phyloP scores from a whole-genome alignment of 2,329 filamentous ascomycete genomes.

The Fusarium brevicatenulatum region DNA sequence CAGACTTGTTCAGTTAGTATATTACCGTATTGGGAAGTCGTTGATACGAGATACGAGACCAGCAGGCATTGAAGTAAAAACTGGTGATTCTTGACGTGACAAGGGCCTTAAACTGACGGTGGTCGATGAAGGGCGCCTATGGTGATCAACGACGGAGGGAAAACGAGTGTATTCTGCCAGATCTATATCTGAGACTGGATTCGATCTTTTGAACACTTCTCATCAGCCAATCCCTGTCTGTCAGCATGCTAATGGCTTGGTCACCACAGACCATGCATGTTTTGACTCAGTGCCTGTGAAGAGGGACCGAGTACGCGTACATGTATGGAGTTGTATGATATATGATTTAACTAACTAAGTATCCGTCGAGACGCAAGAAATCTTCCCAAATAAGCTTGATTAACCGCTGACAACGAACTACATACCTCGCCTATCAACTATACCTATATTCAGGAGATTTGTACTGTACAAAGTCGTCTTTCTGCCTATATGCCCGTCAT shows the following conservation, averaged over 20 bases:
- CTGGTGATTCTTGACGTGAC: neutral
- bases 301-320: neutral
- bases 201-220: neutral
- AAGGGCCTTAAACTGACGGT: conserved; percentile 4
- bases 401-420: neutral
- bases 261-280: neutral
- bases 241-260: neutral
- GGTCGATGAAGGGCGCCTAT: neutral
- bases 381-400: neutral
- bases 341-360: neutral
- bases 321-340: neutral
- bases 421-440: neutral
- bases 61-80: neutral
- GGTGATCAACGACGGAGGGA: neutral
- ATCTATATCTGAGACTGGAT: neutral
- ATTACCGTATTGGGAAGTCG: neutral
- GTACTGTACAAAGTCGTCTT: neutral
- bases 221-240: neutral
- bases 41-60: conserved; percentile 36
- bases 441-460: neutral
- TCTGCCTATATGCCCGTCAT: neutral
- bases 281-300: neutral
- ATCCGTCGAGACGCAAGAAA: neutral
- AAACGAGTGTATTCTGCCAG: neutral
- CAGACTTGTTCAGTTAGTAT: neutral